Conservation (phyloP, 2,329 filamentous ascomycete species). For the Talaromyces sp. region DNA sequence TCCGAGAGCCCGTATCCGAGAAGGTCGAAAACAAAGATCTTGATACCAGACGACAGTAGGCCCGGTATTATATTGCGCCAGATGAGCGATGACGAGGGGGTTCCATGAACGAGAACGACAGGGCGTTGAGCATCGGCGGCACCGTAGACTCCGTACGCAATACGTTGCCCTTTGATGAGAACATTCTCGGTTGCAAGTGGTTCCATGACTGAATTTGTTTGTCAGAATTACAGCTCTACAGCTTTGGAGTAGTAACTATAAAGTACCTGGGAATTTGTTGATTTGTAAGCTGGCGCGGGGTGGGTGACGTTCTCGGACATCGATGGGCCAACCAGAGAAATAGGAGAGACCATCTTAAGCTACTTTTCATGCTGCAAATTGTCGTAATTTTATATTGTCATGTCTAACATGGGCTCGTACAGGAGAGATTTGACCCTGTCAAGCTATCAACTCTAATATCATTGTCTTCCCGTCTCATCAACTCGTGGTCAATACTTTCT, state of each 20-base stretch:
- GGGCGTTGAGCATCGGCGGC: slow-evolving; percentile 15
- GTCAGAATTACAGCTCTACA: not conserved
- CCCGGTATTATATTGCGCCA: slow-evolving; percentile 27
- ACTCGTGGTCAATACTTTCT: not conserved
- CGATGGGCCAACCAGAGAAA: not conserved
- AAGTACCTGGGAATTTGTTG: not conserved
- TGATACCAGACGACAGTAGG: slow-evolving; percentile 19
- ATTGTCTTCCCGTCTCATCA: not conserved
- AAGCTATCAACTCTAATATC: not conserved
- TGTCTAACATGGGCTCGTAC: not conserved
- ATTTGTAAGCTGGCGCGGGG: not conserved
- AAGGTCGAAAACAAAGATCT: slow-evolving; percentile 27
- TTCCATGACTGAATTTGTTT: slow-evolving; percentile 6
- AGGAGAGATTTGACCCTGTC: not conserved
- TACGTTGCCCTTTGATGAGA: slow-evolving; percentile 22
- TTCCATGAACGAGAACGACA: slow-evolving; percentile 30
- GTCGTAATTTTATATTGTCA: not conserved
- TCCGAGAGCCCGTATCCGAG: slow-evolving; percentile 31
- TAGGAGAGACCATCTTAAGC: not conserved
- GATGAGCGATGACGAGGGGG: slow-evolving; percentile 31
- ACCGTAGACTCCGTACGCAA: slow-evolving; percentile 26
- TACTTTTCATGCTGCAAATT: not conserved
- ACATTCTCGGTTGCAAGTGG: slow-evolving; percentile 23
- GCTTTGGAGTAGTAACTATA: not conserved
- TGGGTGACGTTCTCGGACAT: not conserved